phyloP scores from a whole-genome alignment of 1,139 yeast genomes.

The Yamadazyma buinensis region DNA sequence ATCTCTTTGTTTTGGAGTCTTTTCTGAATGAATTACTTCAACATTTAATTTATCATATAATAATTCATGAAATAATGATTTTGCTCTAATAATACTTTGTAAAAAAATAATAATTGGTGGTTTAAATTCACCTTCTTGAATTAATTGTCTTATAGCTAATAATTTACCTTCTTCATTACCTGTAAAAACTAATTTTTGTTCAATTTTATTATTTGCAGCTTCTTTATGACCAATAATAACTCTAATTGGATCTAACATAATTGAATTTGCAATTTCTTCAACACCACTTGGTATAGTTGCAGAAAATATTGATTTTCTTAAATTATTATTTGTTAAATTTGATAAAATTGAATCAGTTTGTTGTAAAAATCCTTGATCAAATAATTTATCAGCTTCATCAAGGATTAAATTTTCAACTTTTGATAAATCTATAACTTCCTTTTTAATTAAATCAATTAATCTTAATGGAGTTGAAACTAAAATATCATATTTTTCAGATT shows the following conservation, averaged over 20 bases:
- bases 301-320: slow-evolving; percentile 78
- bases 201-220: slow-evolving; percentile 82
- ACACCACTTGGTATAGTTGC: slow-evolving; percentile 96
- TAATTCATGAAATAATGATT: slow-evolving; percentile 89
- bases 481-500: slow-evolving; percentile 68
- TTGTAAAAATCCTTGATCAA: slow-evolving; percentile 85
- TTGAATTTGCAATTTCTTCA: slow-evolving; percentile 80
- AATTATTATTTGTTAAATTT: slow-evolving; percentile 51
- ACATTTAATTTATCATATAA: slow-evolving; percentile 88
- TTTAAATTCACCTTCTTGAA: slow-evolving; percentile 77
- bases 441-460: slow-evolving; percentile 71
- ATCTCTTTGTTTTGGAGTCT: slow-evolving; percentile 86
- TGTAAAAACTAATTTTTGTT: slow-evolving; percentile 79
- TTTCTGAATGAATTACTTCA: slow-evolving; percentile 94
- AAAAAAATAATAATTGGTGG: slow-evolving; percentile 93
- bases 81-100: slow-evolving; percentile 90
- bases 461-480: slow-evolving; percentile 86
- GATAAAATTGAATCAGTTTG: slow-evolving; percentile 86
- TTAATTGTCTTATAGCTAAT: slow-evolving; percentile 84
- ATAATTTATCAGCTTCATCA: slow-evolving; percentile 95
- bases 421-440: slow-evolving; percentile 54
- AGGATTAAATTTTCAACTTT: slow-evolving; percentile 71
- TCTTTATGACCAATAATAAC: slow-evolving; percentile 91
- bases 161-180: slow-evolving; percentile 95
- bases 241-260: slow-evolving; percentile 83